A percentile compares a stretch with the other conserved stretches of the same genome.
Evolutionary conservation across 805 yeast genomes (phyloP).

Genomic region (Blastobotrys americana): DNA sequence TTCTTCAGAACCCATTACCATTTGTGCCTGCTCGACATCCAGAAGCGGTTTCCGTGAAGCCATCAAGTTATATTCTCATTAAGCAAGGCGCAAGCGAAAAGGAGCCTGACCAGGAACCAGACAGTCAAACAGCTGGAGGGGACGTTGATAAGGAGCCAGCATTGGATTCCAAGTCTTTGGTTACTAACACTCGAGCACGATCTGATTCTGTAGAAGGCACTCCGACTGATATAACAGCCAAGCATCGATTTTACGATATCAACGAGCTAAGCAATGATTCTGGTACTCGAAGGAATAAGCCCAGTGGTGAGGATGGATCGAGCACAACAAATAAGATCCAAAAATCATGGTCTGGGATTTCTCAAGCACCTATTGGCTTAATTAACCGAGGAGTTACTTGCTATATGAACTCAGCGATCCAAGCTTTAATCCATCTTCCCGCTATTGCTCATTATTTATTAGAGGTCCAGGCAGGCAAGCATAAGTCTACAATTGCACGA

Average conservation of each 20-base stretch:
- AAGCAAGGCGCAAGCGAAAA: too few relatives aligned
- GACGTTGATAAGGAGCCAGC: constrained; percentile 7
- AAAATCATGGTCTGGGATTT: constrained; percentile 54
- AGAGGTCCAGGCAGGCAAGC: constrained; percentile 53
- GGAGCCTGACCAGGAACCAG: constrained; percentile 1
- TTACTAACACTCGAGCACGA: not conserved
- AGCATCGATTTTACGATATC: constrained; percentile 44
- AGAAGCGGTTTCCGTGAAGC: constrained; percentile 41
- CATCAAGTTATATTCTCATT: constrained; percentile 44
- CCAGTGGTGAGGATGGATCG: constrained; percentile 54
- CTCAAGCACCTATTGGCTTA: constrained; percentile 56
- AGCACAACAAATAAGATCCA: constrained; percentile 47
- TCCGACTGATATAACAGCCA: constrained; percentile 12
- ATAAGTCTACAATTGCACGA: constrained; percentile 22
- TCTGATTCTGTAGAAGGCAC: constrained; percentile 2
- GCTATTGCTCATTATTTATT: constrained; percentile 77
- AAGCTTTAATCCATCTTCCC: constrained; percentile 83
- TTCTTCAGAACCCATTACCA: constrained; percentile 20
- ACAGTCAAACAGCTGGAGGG: constrained; percentile 1
- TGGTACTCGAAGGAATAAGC: constrained; percentile 57
- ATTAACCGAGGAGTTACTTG: constrained; percentile 93
- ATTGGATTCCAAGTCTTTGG: not conserved
- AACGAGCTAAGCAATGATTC: constrained; percentile 52
- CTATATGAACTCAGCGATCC: constrained; percentile 92
- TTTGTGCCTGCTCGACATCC: constrained; percentile 57